phyloP scores from a whole-genome alignment of 129 eudicot species.

The Artemisia argyi region DNA sequence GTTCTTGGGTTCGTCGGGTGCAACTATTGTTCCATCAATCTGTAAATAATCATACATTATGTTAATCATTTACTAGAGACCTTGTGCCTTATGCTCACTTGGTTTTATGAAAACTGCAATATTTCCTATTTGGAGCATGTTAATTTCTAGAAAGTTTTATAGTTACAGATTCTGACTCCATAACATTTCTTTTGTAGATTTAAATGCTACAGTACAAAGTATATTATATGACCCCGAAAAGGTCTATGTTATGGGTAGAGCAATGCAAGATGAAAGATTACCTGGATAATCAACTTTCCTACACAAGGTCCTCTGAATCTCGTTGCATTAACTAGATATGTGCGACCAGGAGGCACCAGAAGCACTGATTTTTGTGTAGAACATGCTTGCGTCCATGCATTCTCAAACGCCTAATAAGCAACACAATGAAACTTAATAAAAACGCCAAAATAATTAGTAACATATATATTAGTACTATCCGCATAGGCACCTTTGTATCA shows the following conservation, averaged over 20 bases:
- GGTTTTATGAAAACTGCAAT: constrained; percentile 8
- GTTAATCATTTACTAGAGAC: not conserved
- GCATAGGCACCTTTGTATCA: constrained; percentile 39
- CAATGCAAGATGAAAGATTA: constrained; percentile 18
- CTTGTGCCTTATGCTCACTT: not conserved
- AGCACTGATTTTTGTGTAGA: constrained; percentile 67
- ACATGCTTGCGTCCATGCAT: constrained; percentile 65
- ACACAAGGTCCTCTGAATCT: constrained; percentile 88
- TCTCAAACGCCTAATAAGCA: constrained; percentile 35
- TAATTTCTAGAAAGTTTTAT: not conserved
- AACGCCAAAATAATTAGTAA: not conserved
- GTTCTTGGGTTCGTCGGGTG: constrained; percentile 75
- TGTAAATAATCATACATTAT: constrained; percentile 25
- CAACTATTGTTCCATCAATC: constrained; percentile 85
- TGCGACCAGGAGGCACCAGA: constrained; percentile 80
- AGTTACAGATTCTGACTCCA: not conserved
- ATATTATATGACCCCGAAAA: constrained; percentile 3
- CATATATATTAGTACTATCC: not conserved
- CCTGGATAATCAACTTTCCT: constrained; percentile 73
- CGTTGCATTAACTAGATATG: constrained; percentile 87
- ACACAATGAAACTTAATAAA: not conserved
- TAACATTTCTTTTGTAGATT: not conserved
- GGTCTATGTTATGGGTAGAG: not conserved
- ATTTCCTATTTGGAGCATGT: constrained; percentile 2
- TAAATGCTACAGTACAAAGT: not conserved